Percentiles rank a stretch among this genome's conserved stretches.
These are phyloP conservation scores for Mycena galopus DNA, from an alignment of 768 basidiomycete species.

Conservation along the genomic window DNA sequence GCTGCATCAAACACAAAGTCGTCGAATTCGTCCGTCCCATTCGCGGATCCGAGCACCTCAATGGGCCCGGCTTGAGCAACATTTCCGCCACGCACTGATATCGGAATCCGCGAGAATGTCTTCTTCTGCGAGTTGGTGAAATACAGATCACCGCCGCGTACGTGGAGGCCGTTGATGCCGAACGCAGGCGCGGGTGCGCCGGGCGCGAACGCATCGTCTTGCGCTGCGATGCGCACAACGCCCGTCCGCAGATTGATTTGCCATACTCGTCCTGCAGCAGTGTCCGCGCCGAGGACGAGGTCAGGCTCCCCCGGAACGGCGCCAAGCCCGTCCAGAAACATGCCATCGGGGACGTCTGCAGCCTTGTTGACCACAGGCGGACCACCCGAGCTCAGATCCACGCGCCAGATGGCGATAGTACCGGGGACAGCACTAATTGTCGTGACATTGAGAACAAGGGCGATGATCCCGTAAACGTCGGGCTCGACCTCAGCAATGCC, in stretches of 20 bases:
- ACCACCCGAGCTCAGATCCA: slow-evolving; percentile 15
- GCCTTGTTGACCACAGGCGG: slow-evolving; percentile 19
- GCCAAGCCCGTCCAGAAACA: slow-evolving; percentile 17
- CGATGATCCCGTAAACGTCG: slow-evolving; percentile 20
- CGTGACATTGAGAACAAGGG: slow-evolving; percentile 10
- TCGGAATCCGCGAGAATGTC: slow-evolving; percentile 20
- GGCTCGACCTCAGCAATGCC: slow-evolving; percentile 20
- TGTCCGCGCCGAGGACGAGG: slow-evolving; percentile 23
- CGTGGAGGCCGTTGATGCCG: slow-evolving; percentile 25
- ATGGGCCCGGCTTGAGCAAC: slow-evolving; percentile 9
- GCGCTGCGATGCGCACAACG: slow-evolving; percentile 13
- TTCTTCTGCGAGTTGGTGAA: slow-evolving; percentile 18
- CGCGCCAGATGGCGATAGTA: slow-evolving; percentile 21
- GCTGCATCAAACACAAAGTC: slow-evolving; percentile 21
- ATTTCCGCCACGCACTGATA: slow-evolving; percentile 10
- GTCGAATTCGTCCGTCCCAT: slow-evolving; percentile 16
- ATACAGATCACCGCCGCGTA: slow-evolving; percentile 16
- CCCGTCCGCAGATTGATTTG: slow-evolving; percentile 25
- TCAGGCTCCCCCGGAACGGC: slow-evolving; percentile 20
- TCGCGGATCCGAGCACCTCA: slow-evolving; percentile 18
- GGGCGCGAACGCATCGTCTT: slow-evolving; percentile 19
- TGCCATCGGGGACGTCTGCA: slow-evolving; percentile 14
- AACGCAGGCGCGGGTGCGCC: slow-evolving; percentile 5
- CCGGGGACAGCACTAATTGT: slow-evolving; percentile 14
- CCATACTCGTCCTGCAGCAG: slow-evolving; percentile 16